Percentiles rank a stretch among this genome's conserved stretches.
Conservation (phyloP, 176 grass and related monocot species). For the Phyllostachys edulis region DNA sequence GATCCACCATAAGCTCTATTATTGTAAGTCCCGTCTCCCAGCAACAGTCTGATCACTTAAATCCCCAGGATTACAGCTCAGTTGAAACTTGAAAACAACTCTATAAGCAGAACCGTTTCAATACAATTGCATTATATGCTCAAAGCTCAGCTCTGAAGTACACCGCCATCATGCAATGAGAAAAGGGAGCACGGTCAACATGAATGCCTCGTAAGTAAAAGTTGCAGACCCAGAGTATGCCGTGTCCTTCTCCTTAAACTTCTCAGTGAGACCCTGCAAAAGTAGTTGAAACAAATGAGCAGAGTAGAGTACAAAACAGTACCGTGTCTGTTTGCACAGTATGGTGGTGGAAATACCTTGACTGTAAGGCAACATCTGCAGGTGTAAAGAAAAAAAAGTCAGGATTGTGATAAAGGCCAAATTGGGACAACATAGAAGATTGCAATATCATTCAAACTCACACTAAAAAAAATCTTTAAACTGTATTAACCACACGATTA, state of each 20-base stretch:
- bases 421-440: neutral
- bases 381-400: constrained; percentile 4
- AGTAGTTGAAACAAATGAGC: constrained; percentile 16
- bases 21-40: neutral
- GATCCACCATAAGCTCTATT: neutral
- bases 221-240: constrained; percentile 64
- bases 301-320: neutral
- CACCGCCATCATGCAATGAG: constrained; percentile 56
- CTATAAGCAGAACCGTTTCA: neutral
- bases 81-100: neutral
- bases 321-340: neutral
- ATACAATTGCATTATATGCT: neutral
- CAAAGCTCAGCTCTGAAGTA: neutral
- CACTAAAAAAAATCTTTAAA: neutral
- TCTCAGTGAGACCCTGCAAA: constrained; percentile 87
- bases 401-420: neutral
- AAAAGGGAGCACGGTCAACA: constrained; percentile 80
- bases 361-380: constrained; percentile 96
- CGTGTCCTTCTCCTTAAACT: constrained; percentile 91
- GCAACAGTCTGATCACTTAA: neutral
- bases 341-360: constrained; percentile 55
- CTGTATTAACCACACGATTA: neutral
- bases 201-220: constrained; percentile 86
- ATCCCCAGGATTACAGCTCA: neutral
- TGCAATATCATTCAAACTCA: neutral